Conservation (phyloP, 768 basidiomycete genomes). For the Favolaschia claudopus region DNA sequence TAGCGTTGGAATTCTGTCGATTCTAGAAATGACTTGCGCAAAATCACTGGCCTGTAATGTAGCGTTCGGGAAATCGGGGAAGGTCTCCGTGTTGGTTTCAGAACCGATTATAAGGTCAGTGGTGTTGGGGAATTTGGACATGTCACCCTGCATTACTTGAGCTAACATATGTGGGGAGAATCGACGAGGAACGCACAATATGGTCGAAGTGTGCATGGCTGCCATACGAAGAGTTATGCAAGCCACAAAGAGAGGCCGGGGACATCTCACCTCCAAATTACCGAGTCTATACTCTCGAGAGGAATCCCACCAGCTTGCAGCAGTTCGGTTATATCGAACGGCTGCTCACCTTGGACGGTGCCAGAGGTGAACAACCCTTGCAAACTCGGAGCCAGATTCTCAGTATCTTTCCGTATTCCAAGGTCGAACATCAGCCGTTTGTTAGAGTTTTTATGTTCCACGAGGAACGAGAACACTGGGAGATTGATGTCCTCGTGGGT, state of each 20-base stretch:
- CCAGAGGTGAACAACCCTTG: neutral
- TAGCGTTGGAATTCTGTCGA: neutral
- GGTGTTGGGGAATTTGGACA: conserved; percentile 26
- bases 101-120: conserved; percentile 22
- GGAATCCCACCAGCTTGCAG: conserved; percentile 17
- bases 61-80: conserved; percentile 11
- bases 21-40: conserved; percentile 1
- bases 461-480: conserved; percentile 12
- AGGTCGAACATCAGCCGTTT: conserved; percentile 23
- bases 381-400: conserved; percentile 10
- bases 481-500: conserved; percentile 1
- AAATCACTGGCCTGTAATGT: conserved; percentile 18
- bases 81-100: conserved; percentile 13
- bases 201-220: conserved; percentile 21
- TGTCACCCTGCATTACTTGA: conserved; percentile 15
- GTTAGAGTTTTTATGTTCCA: conserved; percentile 3
- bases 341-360: neutral
- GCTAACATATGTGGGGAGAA: neutral
- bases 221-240: neutral
- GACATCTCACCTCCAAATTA: conserved; percentile 16
- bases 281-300: conserved; percentile 11
- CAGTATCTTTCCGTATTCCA: conserved; percentile 13
- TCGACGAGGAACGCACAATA: neutral
- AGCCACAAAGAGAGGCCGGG: neutral
- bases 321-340: conserved; percentile 11